A percentile compares a stretch with the other conserved stretches of the same genome.
Evolutionary conservation across 257 asterid genomes (phyloP).

Genomic region (Eucommia ulmoides): DNA sequence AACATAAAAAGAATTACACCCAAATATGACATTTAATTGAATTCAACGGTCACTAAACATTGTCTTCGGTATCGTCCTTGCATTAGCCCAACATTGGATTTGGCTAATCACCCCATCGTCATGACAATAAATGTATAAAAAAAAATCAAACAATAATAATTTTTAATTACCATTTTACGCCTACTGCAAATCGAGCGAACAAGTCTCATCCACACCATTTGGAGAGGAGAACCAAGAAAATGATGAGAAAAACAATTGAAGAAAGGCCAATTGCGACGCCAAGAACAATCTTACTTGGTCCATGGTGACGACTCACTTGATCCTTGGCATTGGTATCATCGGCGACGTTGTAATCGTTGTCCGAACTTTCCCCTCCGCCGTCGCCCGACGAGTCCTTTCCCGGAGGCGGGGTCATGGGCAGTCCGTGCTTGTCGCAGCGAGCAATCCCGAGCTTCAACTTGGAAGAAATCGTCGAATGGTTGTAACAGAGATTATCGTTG

Average conservation of each 20-base stretch:
- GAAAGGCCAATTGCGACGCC: constrained; percentile 86
- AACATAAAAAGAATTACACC: too few species aligned
- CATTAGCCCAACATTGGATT: too few species aligned
- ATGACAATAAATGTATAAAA: too few species aligned
- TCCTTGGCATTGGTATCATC: constrained; percentile 14
- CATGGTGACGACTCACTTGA: constrained; percentile 40
- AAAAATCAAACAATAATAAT: constrained; percentile 6
- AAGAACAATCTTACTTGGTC: constrained; percentile 86
- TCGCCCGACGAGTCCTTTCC: constrained; percentile 38
- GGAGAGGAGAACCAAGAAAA: constrained; percentile 65
- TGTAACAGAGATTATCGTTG: not conserved
- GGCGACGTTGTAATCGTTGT: constrained; percentile 24
- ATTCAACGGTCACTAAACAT: too few species aligned
- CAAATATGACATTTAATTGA: too few species aligned
- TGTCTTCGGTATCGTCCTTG: too few species aligned
- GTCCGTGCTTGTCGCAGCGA: not conserved
- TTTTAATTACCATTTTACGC: constrained; percentile 6
- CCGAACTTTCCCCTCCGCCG: constrained; percentile 23
- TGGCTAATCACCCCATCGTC: too few species aligned
- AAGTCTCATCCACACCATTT: constrained; percentile 53
- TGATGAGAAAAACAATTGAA: constrained; percentile 65
- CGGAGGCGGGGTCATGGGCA: constrained; percentile 48
- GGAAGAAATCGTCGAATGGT: not conserved
- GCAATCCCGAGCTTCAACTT: not conserved
- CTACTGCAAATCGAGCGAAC: constrained; percentile 22